Evolutionary conservation across 805 yeast species (phyloP), one percentile per base, ranked within the genome.

Genomic region (Teunomyces gatunensis): DNA sequence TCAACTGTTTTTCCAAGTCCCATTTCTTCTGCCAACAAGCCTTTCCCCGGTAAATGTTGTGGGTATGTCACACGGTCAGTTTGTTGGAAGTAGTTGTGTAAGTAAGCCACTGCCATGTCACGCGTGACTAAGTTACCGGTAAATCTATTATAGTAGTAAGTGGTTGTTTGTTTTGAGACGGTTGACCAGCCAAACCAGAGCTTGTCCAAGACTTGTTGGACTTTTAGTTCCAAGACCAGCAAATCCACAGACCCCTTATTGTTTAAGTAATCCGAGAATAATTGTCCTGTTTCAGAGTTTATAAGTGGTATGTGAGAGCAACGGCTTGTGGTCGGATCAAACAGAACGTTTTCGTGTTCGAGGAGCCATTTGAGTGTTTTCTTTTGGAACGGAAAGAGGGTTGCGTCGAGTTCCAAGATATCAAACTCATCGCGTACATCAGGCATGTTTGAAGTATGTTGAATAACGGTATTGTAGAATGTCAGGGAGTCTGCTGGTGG

Each of bases 1-100:
- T 94, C 99, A 3, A 94, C 83, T 0, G 99, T 92, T 60, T 94
- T 94, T 0, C 99, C 99, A 6, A 94, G 74, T 0, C 99, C 99
- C 99, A 94, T 94, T 64, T 94, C 99, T 58, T 92, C 99, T 1
- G 94, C 86, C 29, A 94, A 64, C 6, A 94, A 68, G 0, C 95
- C 97, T 44, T 76, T 73, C 0, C 79, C 83, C 2, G 81, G 69
- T 54, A 77, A 50, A 45, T 54, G 49, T 58, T 57, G 50, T 44
- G 67, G 63, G 48, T 56, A 47, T 56, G 59, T 23, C 47, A 62
- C 34, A 34, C 49, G 44, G 49, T 58, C 48, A 23, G 59, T 21
- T 17, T 56, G 46, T 11, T 54, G 35, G 55, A 62, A 44, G 45
- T 68, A 53, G n/a, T 68, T 46, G 44, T 66, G 30, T 42, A 73